phyloP scores from a whole-genome alignment of 768 basidiomycete species.

The Leccinum longicurvipes region DNA sequence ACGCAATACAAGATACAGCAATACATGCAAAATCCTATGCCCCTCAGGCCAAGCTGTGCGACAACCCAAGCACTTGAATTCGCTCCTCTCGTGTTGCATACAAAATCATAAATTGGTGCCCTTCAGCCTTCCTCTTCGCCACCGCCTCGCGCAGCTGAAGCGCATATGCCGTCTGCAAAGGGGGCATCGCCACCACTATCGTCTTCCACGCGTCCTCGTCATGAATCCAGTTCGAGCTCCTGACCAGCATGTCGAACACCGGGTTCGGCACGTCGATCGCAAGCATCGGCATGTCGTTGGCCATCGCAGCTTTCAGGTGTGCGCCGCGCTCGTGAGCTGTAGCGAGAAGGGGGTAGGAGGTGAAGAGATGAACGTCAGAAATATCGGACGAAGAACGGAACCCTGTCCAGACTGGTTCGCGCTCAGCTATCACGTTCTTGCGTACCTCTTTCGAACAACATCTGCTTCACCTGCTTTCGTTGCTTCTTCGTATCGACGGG shows the following conservation, averaged over 20 bases:
- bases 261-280: slow-evolving; percentile 63
- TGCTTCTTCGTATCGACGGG: slow-evolving; percentile 72
- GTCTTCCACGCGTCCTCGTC: slow-evolving; percentile 76
- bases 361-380: neutral
- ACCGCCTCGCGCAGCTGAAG: slow-evolving; percentile 66
- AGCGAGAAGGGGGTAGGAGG: neutral
- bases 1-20: neutral
- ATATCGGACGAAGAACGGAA: neutral
- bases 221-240: slow-evolving; percentile 57
- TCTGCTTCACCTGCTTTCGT: slow-evolving; percentile 65
- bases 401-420: neutral
- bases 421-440: neutral
- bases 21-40: neutral
- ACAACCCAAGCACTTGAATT: slow-evolving; percentile 53
- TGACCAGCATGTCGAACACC: slow-evolving; percentile 62
- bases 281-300: slow-evolving; percentile 62
- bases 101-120: slow-evolving; percentile 57
- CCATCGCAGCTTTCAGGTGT: slow-evolving; percentile 56
- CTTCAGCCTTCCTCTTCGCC: slow-evolving; percentile 58
- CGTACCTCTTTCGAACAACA: slow-evolving; percentile 65
- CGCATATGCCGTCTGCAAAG: slow-evolving; percentile 59
- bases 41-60: slow-evolving; percentile 6
- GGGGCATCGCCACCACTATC: slow-evolving; percentile 52
- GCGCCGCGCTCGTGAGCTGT: slow-evolving; percentile 62
- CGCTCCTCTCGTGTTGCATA: slow-evolving; percentile 70